A percentile compares a stretch with the other conserved stretches of the same genome.
Evolutionary conservation across 1,284 basidiomycete genomes (phyloP).

Genomic region (Leccinum solheimii): DNA sequence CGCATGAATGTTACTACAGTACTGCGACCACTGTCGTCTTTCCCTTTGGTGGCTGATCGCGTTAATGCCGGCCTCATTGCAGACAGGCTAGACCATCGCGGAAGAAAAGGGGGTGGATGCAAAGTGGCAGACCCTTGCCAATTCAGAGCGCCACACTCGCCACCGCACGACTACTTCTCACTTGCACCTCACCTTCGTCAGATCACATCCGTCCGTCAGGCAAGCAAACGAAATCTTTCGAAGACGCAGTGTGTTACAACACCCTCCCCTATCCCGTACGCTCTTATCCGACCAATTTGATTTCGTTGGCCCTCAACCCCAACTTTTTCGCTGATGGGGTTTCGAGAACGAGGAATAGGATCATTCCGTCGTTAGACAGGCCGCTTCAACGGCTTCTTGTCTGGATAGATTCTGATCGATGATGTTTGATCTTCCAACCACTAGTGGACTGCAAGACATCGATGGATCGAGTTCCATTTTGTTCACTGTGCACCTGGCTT

Average conservation of each 20-base stretch:
- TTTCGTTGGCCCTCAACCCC: slow-evolving; percentile 51
- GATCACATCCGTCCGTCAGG: slow-evolving; percentile 1
- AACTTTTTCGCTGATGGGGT: slow-evolving; percentile 45
- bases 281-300: slow-evolving; percentile 18
- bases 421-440: slow-evolving; percentile 48
- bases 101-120: slow-evolving; percentile 5
- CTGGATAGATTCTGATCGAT: slow-evolving; percentile 71
- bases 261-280: slow-evolving; percentile 8
- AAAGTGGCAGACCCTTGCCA: slow-evolving; percentile 9
- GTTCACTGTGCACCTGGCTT: slow-evolving; percentile 55
- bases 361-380: slow-evolving; percentile 48
- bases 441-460: slow-evolving; percentile 58
- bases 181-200: not conserved
- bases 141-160: slow-evolving; percentile 1
- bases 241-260: slow-evolving; percentile 13
- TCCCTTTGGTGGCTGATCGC: slow-evolving; percentile 6
- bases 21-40: slow-evolving; percentile 4
- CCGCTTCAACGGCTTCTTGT: slow-evolving; percentile 27
- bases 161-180: slow-evolving; percentile 1
- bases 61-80: slow-evolving; percentile 19
- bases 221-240: not conserved
- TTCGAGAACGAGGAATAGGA: slow-evolving; percentile 41
- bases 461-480: slow-evolving; percentile 62
- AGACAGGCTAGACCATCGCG: slow-evolving; percentile 8
- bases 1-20: not conserved